Base-by-base conservation (phyloP, 1,284 basidiomycete genomes). In the Ceraceosorus bombacis region DNA sequence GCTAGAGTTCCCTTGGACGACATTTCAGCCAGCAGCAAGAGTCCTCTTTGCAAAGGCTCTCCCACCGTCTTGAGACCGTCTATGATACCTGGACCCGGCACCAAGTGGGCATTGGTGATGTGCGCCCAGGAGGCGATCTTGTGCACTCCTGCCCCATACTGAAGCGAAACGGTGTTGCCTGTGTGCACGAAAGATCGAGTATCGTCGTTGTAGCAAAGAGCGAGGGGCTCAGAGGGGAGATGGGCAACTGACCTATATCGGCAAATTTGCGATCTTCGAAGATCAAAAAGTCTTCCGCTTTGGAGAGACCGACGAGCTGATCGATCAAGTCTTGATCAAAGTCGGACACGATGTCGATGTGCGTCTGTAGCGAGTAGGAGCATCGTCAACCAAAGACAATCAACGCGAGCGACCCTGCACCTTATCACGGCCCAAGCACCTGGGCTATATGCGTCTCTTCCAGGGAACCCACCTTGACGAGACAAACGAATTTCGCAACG, bases 251-350 rank as follows among this genome's bases (percentile, higher is more conserved):
- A 91, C 93, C 94, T 64, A 99, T 98, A 79, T 99, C 95, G 27
- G 95, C 95, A 75, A 99, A 99, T 79, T 99, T 99, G 69, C 95
- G 83, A 81, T 99, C 95, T 80, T 98, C 94, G 69, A 98, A 99
- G 74, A 97, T 94, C 60, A 96, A 79, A 80, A 98, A 98, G 74
- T 97, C 90, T 69, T 95, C 86, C 78, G 89, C 87, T 53, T 80
- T 76, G 74, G 87, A 86, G 9, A 98, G 83, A 52, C 81, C 80
- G 61, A 85, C 82, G 49, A 99, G 82, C 63, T 84, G 81, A 40
- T 85, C 80, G 58, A 94, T 84, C 51, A 97, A 80, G 12, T 66
- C 61, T 37, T 57, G 37, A 41, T 63, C 67, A 50, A 71, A 72
- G 27, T 65, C 67, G 15, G 65, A 55, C 7, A 71, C 63, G 48